Base-by-base conservation (phyloP, 352 stramenopile species). In the Thalassiosira livingstoniorum region DNA sequence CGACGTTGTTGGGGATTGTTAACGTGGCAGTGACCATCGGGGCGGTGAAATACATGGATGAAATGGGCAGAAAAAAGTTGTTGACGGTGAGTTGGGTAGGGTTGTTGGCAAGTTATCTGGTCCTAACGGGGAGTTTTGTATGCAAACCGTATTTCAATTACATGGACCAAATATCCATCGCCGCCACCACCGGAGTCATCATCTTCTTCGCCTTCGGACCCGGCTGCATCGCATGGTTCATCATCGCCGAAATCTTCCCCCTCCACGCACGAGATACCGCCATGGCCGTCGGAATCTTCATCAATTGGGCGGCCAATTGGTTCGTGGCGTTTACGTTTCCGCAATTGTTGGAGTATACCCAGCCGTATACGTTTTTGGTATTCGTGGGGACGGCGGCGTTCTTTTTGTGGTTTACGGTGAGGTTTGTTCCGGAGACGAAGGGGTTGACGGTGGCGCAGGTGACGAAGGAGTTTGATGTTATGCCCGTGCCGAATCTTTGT, bases 171-270 rank as follows among this genome's bases (percentile, higher is more conserved):
- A 21, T 86, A 29, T 82, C 74, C 10, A 43, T 85, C 2, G 53
- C 34, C 2, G 72, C 70, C 18, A 78, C 42, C 1, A 85, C 75
- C 18, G 80, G 80, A 31, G 60, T 86, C 29, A 80, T 86, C 18
- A 57, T 81, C 5, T 83, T 78, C 31, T 86, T 86, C 75, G 80
- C 80, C n/a, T 86, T 83, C 67, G 80, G 80, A 57, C 80, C 80
- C 15, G 80, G 80, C 15, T 86, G 75, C 66, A 85, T 86, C 58
- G 80, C 75, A 35, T 86, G 80, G 80, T 86, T 86, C 54, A 86
- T 86, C 21, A 86, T 86, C 75, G 80, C 80, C 15, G 80, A 86
- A 42, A 86, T 86, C n/a, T 85, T 86, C 55, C 80, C 80, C 18
- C 58, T 86, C 18, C 76, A 84, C 43, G 80, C 75, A 25, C 54